Evolutionary conservation across 2,329 filamentous ascomycete genomes (phyloP).

Genomic region (Fusarium tjaetaba): DNA sequence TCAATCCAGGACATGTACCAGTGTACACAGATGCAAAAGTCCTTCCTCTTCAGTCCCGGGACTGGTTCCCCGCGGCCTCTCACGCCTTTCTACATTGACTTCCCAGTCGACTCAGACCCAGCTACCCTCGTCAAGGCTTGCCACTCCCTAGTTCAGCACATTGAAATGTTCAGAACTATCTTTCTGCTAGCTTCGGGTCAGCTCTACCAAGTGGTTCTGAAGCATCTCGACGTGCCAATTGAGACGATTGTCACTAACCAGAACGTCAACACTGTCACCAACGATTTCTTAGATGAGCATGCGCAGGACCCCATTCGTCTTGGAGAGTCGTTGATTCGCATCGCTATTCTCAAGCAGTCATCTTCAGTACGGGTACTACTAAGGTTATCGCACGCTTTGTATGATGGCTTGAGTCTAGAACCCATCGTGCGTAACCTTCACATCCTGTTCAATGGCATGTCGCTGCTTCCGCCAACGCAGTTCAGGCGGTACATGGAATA

Average conservation of each 20-base stretch:
- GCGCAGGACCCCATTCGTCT: background rate
- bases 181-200: background rate
- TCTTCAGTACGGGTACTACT: constrained; percentile 22
- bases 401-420: constrained; percentile 37
- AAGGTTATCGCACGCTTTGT: constrained; percentile 35
- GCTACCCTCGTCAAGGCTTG: background rate
- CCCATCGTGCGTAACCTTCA: constrained; percentile 30
- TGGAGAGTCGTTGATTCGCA: background rate
- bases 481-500: constrained; percentile 33
- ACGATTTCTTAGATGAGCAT: background rate
- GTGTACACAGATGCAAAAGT: background rate
- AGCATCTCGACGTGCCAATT: background rate
- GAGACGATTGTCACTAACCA: background rate
- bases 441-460: constrained; percentile 15
- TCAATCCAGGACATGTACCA: background rate
- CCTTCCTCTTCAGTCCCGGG: background rate
- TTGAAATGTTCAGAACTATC: constrained; percentile 21
- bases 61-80: background rate
- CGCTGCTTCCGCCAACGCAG: constrained; percentile 11
- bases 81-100: constrained; percentile 2
- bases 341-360: constrained; percentile 8
- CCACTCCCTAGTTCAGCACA: background rate
- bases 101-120: background rate
- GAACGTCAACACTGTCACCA: background rate
- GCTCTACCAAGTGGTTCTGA: constrained; percentile 9